Evolutionary conservation across 2,329 filamentous ascomycete species (phyloP).

Genomic region (Colletotrichum lindemuthianum): DNA sequence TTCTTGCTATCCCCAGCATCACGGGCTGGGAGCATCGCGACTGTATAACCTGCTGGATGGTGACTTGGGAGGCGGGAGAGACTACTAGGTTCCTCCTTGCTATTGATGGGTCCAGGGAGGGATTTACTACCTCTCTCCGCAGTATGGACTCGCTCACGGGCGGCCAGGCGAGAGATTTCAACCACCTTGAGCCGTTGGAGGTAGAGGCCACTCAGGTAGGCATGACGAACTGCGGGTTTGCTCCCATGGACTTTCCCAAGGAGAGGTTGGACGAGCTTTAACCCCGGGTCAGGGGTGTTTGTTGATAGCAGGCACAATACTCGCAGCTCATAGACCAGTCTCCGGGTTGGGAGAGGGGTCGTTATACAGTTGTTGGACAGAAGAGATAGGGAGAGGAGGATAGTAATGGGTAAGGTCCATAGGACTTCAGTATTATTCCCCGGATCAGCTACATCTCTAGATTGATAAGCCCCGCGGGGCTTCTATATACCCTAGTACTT

Average conservation of each 20-base stretch:
- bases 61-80: not conserved
- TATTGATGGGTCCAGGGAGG: constrained; percentile 1
- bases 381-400: too few relatives aligned
- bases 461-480: too few relatives aligned
- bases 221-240: constrained; percentile 6
- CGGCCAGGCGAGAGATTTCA: constrained; percentile 2
- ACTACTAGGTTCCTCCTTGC: not conserved
- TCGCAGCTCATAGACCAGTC: too few relatives aligned
- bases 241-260: not conserved
- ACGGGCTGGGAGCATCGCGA: constrained; percentile 8
- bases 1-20: constrained; percentile 4
- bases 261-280: not conserved
- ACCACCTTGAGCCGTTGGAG: not conserved
- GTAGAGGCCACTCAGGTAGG: not conserved
- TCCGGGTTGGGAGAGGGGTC: too few relatives aligned
- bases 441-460: too few relatives aligned
- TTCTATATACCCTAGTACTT: too few relatives aligned
- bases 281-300: not conserved
- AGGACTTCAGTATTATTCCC: too few relatives aligned
- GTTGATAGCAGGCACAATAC: too few relatives aligned
- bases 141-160: constrained; percentile 2
- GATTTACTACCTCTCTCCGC: not conserved
- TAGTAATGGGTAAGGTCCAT: too few relatives aligned
- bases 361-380: too few relatives aligned
- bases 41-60: constrained; percentile 6